These are phyloP conservation scores for Suhomyces xylopsoci DNA, from an alignment of 805 yeast species.

Conservation along the genomic window DNA sequence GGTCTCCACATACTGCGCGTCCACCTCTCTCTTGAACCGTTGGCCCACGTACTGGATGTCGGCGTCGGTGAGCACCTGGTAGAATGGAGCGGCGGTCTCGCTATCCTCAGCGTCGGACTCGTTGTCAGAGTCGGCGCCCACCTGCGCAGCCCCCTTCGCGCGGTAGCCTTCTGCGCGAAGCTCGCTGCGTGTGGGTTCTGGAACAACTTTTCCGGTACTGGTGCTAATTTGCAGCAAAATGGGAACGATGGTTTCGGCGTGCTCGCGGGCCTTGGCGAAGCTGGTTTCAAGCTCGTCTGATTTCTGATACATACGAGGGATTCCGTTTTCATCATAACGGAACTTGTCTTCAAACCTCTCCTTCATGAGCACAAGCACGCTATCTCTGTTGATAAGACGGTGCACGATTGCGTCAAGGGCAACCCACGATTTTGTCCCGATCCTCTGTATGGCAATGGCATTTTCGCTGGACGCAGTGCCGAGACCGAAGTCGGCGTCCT, in stretches of 20 bases:
- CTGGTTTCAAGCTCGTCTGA: constrained; percentile 67
- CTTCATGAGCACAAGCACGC: constrained; percentile 60
- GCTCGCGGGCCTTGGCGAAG: constrained; percentile 57
- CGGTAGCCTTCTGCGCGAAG: constrained; percentile 20
- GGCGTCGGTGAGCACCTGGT: constrained; percentile 41
- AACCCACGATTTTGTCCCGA: constrained; percentile 63
- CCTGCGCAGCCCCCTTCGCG: constrained; percentile 24
- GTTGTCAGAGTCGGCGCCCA: constrained; percentile 19
- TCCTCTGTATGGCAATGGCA: constrained; percentile 33
- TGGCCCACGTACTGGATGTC: constrained; percentile 12
- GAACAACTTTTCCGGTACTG: constrained; percentile 54
- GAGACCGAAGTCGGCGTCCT: constrained; percentile 56
- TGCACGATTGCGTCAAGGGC: constrained; percentile 55
- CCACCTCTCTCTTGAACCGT: constrained; percentile 71
- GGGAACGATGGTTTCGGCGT: constrained; percentile 59
- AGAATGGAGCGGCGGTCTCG: constrained; percentile 38
- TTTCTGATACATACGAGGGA: constrained; percentile 79
- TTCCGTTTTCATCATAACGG: constrained; percentile 76
- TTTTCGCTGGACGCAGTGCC: constrained; percentile 53
- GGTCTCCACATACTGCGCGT: constrained; percentile 79
- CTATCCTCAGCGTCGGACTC: constrained; percentile 14
- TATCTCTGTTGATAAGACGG: constrained; percentile 64
- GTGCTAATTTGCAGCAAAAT: constrained; percentile 44
- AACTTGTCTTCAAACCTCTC: constrained; percentile 81
- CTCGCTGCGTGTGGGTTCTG: constrained; percentile 39